phyloP scores from a whole-genome alignment of 176 grass and related monocot species.

The Dendrocalamus sinicus region DNA sequence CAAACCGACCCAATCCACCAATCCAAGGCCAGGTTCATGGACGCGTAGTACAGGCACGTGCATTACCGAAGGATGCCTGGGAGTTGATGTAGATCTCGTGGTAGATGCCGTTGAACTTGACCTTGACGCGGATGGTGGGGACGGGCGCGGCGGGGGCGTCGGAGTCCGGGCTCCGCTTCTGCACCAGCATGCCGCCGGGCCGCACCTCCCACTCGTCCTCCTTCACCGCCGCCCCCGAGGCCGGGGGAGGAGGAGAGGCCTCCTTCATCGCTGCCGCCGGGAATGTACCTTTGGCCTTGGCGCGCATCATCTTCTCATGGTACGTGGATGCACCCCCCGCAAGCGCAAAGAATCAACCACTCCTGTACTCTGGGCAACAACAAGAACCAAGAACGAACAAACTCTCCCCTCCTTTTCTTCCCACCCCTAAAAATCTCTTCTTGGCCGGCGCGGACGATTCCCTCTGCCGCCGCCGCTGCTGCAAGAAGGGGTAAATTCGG shows the following conservation, averaged over 20 bases:
- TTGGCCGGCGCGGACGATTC: background rate
- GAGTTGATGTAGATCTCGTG: slow-evolving; percentile 97
- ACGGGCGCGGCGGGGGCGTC: slow-evolving; percentile 61
- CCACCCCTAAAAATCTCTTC: background rate
- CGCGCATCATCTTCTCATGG: slow-evolving; percentile 84
- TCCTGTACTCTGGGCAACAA: background rate
- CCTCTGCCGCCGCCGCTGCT: background rate
- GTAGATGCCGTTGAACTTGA: slow-evolving; percentile 74
- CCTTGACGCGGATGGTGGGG: slow-evolving; percentile 84
- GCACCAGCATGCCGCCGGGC: slow-evolving; percentile 90
- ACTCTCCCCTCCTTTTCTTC: background rate
- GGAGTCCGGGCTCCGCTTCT: slow-evolving; percentile 67
- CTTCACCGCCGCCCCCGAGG: slow-evolving; percentile 20
- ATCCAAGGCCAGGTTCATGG: background rate
- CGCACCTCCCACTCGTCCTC: slow-evolving; percentile 88
- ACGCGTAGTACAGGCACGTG: slow-evolving; percentile 1
- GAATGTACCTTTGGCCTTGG: slow-evolving; percentile 53
- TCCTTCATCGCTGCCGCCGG: slow-evolving; percentile 61
- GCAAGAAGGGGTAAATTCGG: slow-evolving; percentile 7
- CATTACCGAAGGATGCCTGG: slow-evolving; percentile 85
- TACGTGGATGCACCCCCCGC: slow-evolving; percentile 16
- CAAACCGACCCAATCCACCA: slow-evolving; percentile 1
- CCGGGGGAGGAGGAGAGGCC: background rate
- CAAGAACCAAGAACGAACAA: background rate
- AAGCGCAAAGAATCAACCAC: background rate